Conservation (phyloP, 2,329 filamentous ascomycete genomes). For the Waltergamsia citrina region DNA sequence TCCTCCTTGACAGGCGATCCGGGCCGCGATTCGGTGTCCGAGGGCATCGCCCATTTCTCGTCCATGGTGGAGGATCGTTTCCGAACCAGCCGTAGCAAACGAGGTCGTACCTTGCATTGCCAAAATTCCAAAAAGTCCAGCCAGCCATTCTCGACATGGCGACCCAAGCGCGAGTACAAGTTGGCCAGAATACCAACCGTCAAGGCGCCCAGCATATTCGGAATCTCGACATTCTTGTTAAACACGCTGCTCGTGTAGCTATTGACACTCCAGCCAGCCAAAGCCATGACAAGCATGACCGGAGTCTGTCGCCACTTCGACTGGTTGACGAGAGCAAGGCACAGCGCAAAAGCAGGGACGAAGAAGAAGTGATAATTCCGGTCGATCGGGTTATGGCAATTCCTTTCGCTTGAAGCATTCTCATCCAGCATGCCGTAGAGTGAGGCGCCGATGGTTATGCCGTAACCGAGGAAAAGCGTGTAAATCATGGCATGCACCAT, state of each 20-base stretch:
- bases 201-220: constrained; percentile 69
- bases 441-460: constrained; percentile 60
- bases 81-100: constrained; percentile 13
- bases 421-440: constrained; percentile 55
- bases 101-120: constrained; percentile 31
- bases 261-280: constrained; percentile 67
- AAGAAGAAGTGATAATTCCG: constrained; percentile 54
- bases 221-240: constrained; percentile 61
- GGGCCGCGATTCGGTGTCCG: constrained; percentile 22
- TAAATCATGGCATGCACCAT: constrained; percentile 72
- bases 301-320: constrained; percentile 72
- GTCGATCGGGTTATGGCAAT: constrained; percentile 33
- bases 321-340: constrained; percentile 71
- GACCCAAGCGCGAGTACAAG: constrained; percentile 61
- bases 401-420: constrained; percentile 35
- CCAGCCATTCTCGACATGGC: constrained; percentile 44
- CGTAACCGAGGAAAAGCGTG: constrained; percentile 64
- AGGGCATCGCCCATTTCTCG: constrained; percentile 20
- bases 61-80: too few relatives aligned
- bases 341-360: constrained; percentile 65
- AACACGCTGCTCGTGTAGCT: constrained; percentile 62
- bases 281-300: constrained; percentile 64
- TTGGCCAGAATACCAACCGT: constrained; percentile 72
- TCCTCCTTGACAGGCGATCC: constrained; percentile 9
- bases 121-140: constrained; percentile 39